phyloP scores from a whole-genome alignment of 331 rosid species.

The Telfairia occidentalis region DNA sequence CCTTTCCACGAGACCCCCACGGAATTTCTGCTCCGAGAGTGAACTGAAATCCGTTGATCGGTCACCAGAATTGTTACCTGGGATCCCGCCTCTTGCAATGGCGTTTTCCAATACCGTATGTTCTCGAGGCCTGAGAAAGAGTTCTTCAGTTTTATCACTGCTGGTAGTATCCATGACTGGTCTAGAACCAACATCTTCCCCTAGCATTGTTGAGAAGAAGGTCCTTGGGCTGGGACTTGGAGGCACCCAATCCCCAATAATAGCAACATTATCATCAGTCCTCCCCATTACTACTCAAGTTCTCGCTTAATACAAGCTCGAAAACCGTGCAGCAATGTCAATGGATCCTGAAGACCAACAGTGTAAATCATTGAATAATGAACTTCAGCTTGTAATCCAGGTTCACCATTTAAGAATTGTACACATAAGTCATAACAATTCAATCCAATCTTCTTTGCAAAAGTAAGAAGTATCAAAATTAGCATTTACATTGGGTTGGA shows the following conservation, averaged over 20 bases:
- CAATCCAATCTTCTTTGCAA: background rate
- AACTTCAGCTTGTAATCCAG: background rate
- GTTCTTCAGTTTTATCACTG: constrained; percentile 29
- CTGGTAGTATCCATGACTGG: constrained; percentile 27
- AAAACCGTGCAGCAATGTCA: background rate
- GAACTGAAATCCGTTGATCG: constrained; percentile 25
- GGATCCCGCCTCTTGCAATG: constrained; percentile 2
- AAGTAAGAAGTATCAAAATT: no score
- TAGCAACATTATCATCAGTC: constrained; percentile 54
- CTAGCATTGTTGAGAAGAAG: constrained; percentile 52
- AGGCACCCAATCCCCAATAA: constrained; percentile 61
- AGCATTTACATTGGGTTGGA: background rate
- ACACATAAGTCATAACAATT: background rate
- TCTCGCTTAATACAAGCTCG: background rate
- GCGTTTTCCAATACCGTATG: constrained; percentile 13
- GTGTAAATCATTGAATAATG: background rate
- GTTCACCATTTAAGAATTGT: background rate
- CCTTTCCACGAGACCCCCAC: constrained; percentile 73
- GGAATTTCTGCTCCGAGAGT: constrained; percentile 32
- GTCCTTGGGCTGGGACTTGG: constrained; percentile 68
- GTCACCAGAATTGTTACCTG: constrained; percentile 14
- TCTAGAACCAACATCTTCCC: constrained; percentile 42
- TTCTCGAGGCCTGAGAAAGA: constrained; percentile 33
- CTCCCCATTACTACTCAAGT: constrained; percentile 59
- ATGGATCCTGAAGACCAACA: background rate